A percentile compares a stretch with the other conserved stretches of the same genome.
These are phyloP conservation scores for Geosmithia morbida DNA, from an alignment of 2,329 filamentous ascomycete species.

Conservation along the genomic window DNA sequence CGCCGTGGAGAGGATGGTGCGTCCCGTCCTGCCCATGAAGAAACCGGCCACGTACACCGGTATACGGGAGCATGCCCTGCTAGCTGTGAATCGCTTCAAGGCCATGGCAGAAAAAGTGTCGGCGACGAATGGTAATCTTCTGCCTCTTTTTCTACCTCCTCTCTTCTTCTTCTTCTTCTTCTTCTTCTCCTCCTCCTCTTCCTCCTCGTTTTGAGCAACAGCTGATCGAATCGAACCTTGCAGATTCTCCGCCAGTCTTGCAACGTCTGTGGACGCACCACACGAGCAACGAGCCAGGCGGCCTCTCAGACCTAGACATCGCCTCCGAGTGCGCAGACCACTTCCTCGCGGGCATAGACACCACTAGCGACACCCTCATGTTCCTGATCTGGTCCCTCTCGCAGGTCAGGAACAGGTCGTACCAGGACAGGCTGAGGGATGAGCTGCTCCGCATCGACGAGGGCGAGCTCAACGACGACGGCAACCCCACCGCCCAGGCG, in stretches of 20 bases:
- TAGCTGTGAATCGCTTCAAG: conserved; percentile 3
- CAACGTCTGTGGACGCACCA: conserved; percentile 20
- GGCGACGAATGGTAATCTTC: neutral
- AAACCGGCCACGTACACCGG: conserved; percentile 35
- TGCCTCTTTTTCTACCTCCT: neutral
- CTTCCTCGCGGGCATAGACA: conserved; percentile 36
- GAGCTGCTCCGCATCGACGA: conserved; percentile 21
- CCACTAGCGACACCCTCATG: conserved; percentile 35
- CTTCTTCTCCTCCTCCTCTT: too few species aligned
- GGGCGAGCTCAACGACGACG: conserved; percentile 6
- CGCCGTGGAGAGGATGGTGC: conserved; percentile 17
- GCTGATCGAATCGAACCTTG: too few species aligned
- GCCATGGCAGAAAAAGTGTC: neutral
- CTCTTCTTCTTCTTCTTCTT: neutral
- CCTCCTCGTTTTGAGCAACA: too few species aligned
- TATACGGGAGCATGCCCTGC: conserved; percentile 18
- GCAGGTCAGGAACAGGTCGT: conserved; percentile 9
- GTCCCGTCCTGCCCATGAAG: conserved; percentile 29
- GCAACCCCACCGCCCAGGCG: conserved; percentile 16
- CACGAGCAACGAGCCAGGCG: conserved; percentile 8
- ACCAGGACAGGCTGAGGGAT: conserved; percentile 6
- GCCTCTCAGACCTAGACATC: conserved; percentile 27
- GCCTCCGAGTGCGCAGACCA: conserved; percentile 39
- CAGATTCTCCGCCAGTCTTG: conserved; percentile 16
- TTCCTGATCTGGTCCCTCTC: conserved; percentile 35